Evolutionary conservation across 805 yeast genomes (phyloP).

Genomic region (Metschnikowia reukaufii): DNA sequence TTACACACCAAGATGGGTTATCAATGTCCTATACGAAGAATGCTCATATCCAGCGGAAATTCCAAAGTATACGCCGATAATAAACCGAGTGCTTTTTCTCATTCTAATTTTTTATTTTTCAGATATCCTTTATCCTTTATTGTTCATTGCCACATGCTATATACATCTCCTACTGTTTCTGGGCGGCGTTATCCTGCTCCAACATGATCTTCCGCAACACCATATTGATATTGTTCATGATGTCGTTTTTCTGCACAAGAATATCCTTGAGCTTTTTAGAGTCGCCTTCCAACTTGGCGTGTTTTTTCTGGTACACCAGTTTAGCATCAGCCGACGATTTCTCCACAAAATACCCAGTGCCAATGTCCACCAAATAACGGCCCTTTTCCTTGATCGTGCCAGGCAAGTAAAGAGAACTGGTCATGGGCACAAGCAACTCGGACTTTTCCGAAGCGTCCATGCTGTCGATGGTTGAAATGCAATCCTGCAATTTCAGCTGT

Average conservation of each 20-base stretch:
- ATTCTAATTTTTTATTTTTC: not conserved
- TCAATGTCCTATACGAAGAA: too few relatives aligned
- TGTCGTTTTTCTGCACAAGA: conserved; percentile 69
- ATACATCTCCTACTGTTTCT: conserved; percentile 1
- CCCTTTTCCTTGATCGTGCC: conserved; percentile 68
- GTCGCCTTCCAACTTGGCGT: conserved; percentile 70
- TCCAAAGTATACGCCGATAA: too few relatives aligned
- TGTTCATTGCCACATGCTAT: not conserved
- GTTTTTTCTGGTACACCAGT: conserved; percentile 69
- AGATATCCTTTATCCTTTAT: too few relatives aligned
- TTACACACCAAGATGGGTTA: too few relatives aligned
- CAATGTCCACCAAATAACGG: conserved; percentile 85
- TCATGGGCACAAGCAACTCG: conserved; percentile 78
- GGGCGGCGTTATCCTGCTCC: conserved; percentile 36
- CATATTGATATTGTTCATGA: conserved; percentile 60
- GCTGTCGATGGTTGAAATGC: conserved; percentile 65
- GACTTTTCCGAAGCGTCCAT: conserved; percentile 44
- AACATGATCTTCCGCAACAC: conserved; percentile 53
- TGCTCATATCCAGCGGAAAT: too few relatives aligned
- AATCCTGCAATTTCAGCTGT: conserved; percentile 76
- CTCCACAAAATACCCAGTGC: conserved; percentile 93
- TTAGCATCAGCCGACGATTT: conserved; percentile 68
- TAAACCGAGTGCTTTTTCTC: too few relatives aligned
- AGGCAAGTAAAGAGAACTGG: conserved; percentile 86
- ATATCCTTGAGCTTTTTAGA: conserved; percentile 70